phyloP scores from a whole-genome alignment of 768 basidiomycete genomes.

The Phylloporus sp. region DNA sequence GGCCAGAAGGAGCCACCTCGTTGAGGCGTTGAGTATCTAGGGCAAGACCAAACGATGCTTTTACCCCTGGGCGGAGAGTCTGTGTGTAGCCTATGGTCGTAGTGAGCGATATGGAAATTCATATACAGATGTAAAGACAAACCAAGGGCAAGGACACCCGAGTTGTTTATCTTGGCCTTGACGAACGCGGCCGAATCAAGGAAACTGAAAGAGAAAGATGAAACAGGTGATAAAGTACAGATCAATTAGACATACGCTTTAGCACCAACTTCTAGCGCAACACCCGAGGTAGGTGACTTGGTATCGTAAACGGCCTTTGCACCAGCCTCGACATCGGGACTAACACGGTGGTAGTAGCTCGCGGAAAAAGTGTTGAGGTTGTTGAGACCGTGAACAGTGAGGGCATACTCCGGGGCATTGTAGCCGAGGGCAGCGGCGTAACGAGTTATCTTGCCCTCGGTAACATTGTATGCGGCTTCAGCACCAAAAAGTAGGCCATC shows the following conservation, averaged over 20 bases:
- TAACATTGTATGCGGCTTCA: slow-evolving; percentile 96
- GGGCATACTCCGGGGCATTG: slow-evolving; percentile 93
- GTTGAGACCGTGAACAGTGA: slow-evolving; percentile 91
- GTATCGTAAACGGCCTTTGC: slow-evolving; percentile 96
- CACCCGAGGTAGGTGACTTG: slow-evolving; percentile 82
- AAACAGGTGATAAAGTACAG: background rate
- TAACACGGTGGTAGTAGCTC: slow-evolving; percentile 97
- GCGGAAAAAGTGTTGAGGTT: slow-evolving; percentile 93
- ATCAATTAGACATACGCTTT: slow-evolving; percentile 66
- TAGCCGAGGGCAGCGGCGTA: slow-evolving; percentile 92
- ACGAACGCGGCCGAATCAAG: slow-evolving; percentile 88
- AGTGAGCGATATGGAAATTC: slow-evolving; percentile 8
- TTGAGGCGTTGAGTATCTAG: slow-evolving; percentile 92
- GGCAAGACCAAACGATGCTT: slow-evolving; percentile 89
- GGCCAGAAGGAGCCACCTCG: slow-evolving; percentile 57
- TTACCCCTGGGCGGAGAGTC: slow-evolving; percentile 88
- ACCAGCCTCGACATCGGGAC: slow-evolving; percentile 86
- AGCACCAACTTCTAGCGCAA: slow-evolving; percentile 90
- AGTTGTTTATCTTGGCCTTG: slow-evolving; percentile 99
- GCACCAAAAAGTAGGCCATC: slow-evolving; percentile 97
- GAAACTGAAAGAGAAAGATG: slow-evolving; percentile 41
- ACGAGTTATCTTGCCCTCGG: slow-evolving; percentile 85
- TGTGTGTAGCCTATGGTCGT: slow-evolving; percentile 75
- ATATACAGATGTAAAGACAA: slow-evolving; percentile 12
- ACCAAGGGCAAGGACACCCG: slow-evolving; percentile 86